phyloP scores from a whole-genome alignment of 2,329 filamentous ascomycete genomes.

The Penicillium frequentans region DNA sequence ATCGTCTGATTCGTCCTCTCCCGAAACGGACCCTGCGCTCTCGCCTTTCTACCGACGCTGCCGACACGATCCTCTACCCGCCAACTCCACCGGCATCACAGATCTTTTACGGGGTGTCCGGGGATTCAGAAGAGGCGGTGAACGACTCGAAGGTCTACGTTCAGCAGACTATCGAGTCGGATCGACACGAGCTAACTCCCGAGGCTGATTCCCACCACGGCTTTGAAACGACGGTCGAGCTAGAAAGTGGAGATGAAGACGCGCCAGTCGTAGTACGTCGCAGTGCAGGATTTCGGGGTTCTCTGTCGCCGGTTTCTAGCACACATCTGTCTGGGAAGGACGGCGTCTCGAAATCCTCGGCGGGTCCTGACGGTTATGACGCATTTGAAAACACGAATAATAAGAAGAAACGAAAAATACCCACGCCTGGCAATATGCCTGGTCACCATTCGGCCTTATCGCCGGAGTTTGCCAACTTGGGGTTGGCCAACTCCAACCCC shows the following conservation, averaged over 20 bases:
- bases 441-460: conserved; percentile 60
- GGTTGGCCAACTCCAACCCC: conserved; percentile 51
- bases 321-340: conserved; percentile 29
- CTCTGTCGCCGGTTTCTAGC: conserved; percentile 32
- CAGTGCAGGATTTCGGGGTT: conserved; percentile 43
- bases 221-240: conserved; percentile 56
- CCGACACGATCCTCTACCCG: conserved; percentile 79
- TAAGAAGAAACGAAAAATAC: conserved; percentile 98
- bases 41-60: conserved; percentile 80
- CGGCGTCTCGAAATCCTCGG: conserved; percentile 52
- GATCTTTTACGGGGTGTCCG: conserved; percentile 71
- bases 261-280: conserved; percentile 43
- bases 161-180: conserved; percentile 44
- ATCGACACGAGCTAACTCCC: conserved; percentile 38
- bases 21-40: conserved; percentile 87
- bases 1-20: conserved; percentile 88
- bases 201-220: conserved; percentile 43
- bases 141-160: conserved; percentile 48
- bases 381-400: conserved; percentile 98
- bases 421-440: conserved; percentile 73
- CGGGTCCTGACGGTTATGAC: conserved; percentile 86
- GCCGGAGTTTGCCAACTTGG: conserved; percentile 65
- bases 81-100: conserved; percentile 69
- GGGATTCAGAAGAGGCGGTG: conserved; percentile 56
- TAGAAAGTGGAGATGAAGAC: conserved; percentile 65